These are phyloP conservation scores for Tolypocladium tropicale DNA, from an alignment of 2,329 filamentous ascomycete species.

Conservation along the genomic window DNA sequence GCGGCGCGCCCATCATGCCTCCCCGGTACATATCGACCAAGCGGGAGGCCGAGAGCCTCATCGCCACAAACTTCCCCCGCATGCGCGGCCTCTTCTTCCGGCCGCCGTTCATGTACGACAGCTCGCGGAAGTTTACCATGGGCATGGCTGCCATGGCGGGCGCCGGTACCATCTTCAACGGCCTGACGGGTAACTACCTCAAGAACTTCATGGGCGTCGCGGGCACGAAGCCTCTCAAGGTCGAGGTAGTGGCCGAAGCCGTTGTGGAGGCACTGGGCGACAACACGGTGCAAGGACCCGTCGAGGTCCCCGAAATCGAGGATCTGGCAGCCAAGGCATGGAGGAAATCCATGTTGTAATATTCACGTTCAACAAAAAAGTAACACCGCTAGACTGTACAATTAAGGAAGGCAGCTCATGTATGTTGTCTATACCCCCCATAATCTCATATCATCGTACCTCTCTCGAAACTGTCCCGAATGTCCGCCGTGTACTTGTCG, in stretches of 20 bases:
- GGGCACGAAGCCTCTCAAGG: constrained; percentile 78
- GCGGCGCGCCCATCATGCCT: constrained; percentile 75
- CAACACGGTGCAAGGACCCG: constrained; percentile 58
- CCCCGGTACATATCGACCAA: constrained; percentile 84
- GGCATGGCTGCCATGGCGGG: constrained; percentile 73
- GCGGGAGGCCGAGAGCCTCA: constrained; percentile 73
- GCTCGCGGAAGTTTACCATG: constrained; percentile 69
- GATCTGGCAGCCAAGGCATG: constrained; percentile 70
- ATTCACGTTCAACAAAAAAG: constrained; percentile 2
- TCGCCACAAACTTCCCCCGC: constrained; percentile 59
- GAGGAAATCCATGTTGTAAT: constrained; percentile 81
- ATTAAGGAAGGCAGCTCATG: constrained; percentile 1
- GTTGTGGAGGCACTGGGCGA: constrained; percentile 80
- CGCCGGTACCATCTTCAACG: constrained; percentile 67
- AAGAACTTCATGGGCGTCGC: constrained; percentile 70
- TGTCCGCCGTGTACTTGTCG: constrained; percentile 96
- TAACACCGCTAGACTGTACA: constrained; percentile 23
- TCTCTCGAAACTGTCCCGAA: constrained; percentile 93
- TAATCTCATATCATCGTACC: constrained; percentile 74
- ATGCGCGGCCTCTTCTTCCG: constrained; percentile 77
- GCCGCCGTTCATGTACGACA: constrained; percentile 83
- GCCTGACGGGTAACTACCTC: constrained; percentile 64
- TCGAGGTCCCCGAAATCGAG: constrained; percentile 75
- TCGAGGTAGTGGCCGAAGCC: constrained; percentile 77
- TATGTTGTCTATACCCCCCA: not conserved